A percentile compares a stretch with the other conserved stretches of the same genome.
phyloP scores from a whole-genome alignment of 73 alveolate species.

The Symbiodinium natans region DNA sequence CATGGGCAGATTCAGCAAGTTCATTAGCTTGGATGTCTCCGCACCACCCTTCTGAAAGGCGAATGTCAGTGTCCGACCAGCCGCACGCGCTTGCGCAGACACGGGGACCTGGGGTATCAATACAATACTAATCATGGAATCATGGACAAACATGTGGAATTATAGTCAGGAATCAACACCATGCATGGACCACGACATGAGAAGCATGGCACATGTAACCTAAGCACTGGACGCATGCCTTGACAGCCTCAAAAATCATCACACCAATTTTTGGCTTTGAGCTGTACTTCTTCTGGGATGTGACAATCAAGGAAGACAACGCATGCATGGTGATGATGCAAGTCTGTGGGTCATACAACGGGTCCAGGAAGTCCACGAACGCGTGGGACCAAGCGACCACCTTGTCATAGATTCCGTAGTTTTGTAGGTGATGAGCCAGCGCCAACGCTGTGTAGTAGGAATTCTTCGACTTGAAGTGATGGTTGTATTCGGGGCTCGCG shows the following conservation, averaged over 20 bases:
- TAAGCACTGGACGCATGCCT: not conserved
- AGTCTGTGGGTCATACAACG: not conserved
- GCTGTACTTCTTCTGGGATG: not conserved
- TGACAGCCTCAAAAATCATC: constrained; percentile 28
- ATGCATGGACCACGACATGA: not conserved
- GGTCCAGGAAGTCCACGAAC: constrained; percentile 23
- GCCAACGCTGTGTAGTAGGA: not conserved
- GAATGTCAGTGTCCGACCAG: not conserved
- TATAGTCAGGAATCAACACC: not conserved
- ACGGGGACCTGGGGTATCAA: not conserved
- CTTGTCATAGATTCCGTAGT: not conserved
- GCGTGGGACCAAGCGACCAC: not conserved
- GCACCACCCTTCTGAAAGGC: not conserved
- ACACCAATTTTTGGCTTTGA: not conserved
- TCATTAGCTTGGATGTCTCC: not conserved
- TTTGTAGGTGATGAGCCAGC: constrained; percentile 17
- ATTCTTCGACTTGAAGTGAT: not conserved
- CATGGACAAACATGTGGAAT: not conserved
- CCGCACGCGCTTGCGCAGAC: not conserved
- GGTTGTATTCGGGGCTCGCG: not conserved
- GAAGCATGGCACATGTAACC: not conserved
- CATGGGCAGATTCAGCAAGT: constrained; percentile 7
- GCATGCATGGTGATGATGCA: not conserved
- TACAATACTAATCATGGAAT: not conserved
- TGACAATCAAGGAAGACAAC: not conserved